Base-by-base conservation (phyloP, 2,329 filamentous ascomycete genomes). In the Zarea fungicola region DNA sequence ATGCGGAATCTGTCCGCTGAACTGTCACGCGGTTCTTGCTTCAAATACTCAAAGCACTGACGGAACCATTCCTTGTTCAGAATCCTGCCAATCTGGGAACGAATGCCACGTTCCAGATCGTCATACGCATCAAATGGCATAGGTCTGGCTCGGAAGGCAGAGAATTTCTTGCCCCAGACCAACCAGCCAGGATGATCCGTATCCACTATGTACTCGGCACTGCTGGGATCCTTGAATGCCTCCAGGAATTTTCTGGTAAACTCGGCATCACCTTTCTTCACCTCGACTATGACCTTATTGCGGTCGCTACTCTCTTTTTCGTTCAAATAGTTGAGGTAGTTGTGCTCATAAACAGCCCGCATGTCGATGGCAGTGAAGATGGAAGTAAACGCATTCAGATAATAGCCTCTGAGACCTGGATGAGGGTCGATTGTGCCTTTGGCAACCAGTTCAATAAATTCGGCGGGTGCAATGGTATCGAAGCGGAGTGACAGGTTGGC, bases 141-240 rank as follows among this genome's bases (percentile, higher is more conserved):
- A 55, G 90, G 82, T 45, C 87, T 84, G 3, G 86, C 82, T 52
- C 83, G 81, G 64, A 85, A 90, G 0, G 85, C 93, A 13, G 83
- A 84, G 74, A 97, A 92, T 26, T 78, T 82, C 66, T 93, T 89
- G 45, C 86, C 87, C 93, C 93, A 99, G 1, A 95, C 90, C 16
- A 99, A 77, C 95, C 95, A 99, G 26, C 93, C 93, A 5, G 92
- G 89, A 62, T 95, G 87, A 62, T 97, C 92, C 48, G 83, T 80
- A 62, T 99, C 93, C 39, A 97, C 83, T 63, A 91, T 95, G 65
- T 95, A 96, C 54, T 95, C 84, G 0, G 89, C 84, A 28, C 56
- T 54, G 19, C 65, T 60, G 6, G 85, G 83, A 41, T 86, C 77
- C 9, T 84, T 83, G 64, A 99, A 99, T 19, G 81, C 78, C 2